Base-by-base conservation (phyloP, 164 flowering plant genomes). In the Brasenia schreberi region DNA sequence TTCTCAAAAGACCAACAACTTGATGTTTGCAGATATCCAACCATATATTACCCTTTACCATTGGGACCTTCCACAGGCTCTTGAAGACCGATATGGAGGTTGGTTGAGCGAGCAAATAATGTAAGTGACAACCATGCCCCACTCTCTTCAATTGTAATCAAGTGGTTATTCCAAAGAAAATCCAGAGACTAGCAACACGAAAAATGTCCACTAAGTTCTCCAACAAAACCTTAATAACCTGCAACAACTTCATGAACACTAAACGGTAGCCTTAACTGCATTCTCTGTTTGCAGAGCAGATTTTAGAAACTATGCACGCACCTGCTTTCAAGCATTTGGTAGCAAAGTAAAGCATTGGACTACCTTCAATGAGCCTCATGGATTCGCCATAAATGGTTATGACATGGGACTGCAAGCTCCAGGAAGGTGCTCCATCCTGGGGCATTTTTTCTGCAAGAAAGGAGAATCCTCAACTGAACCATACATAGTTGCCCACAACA, bases 11-110 rank as follows among this genome's bases (percentile, higher is more conserved):
- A 60, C 63, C 6, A 7, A 9, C n/a, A n/a, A 7, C 19, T 7
- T 60, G 19, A 7, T 11, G 66, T 64, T 66, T 69, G 64, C 81
- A 92, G 96, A 92, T 69, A 87, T 93, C 67, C 66, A 86, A 76
- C 97, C 96, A 14, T 90, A 76, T 72, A 94, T 72, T 67, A 88
- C 97, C 53, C 78, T 93, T 18, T 88, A 85, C 69, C 98, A 90
- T 72, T 90, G 92, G 93, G 98, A 92, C 77, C 96, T 88, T 69
- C 98, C 97, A 56, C 96, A 92, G 75, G 77, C 69, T 59, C 90
- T 93, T 62, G 87, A 93, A 77, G 97, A 93, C 64, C 78, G 71
- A 72, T 90, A 93, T 61, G 82, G 75, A 68, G 98, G 97, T 56
- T 87, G 93, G 87, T 66, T 90, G 69, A 83, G 80, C 75, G 66